These are phyloP conservation scores for Pseudogymnoascus sp. DNA, from an alignment of 2,329 filamentous ascomycete genomes.

Conservation along the genomic window DNA sequence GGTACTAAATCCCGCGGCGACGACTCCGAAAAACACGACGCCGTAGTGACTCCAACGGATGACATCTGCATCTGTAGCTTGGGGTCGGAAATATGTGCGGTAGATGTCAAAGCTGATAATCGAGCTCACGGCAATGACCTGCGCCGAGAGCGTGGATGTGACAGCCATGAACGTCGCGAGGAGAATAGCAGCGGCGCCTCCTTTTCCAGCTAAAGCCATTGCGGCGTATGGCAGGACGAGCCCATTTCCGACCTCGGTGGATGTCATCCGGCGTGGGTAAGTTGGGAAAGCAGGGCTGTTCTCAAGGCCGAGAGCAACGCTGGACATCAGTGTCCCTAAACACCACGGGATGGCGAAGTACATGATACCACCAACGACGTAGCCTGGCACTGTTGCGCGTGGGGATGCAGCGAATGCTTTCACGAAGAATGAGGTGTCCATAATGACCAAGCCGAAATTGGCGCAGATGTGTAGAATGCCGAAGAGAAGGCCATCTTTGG, in stretches of 20 bases:
- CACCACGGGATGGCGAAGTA: constrained; percentile 49
- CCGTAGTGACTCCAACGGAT: constrained; percentile 46
- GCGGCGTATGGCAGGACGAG: constrained; percentile 64
- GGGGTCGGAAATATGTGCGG: constrained; percentile 72
- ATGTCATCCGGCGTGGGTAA: constrained; percentile 58
- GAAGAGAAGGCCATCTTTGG: constrained; percentile 44
- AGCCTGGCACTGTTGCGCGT: constrained; percentile 42
- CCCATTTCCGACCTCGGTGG: constrained; percentile 61
- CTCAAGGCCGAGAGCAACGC: constrained; percentile 41
- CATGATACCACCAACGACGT: constrained; percentile 43
- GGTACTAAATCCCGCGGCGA: constrained; percentile 44
- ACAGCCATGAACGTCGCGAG: constrained; percentile 71
- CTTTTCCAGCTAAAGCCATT: constrained; percentile 60
- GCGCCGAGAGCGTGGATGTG: constrained; percentile 73
- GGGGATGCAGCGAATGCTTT: constrained; percentile 44
- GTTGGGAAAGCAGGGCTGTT: constrained; percentile 44
- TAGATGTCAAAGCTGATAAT: constrained; percentile 83
- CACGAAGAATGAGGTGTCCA: constrained; percentile 47
- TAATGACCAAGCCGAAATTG: constrained; percentile 47
- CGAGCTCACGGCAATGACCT: constrained; percentile 75
- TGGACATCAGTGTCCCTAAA: constrained; percentile 43
- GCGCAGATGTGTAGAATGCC: constrained; percentile 41
- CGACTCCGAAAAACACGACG: constrained; percentile 44
- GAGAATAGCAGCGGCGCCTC: constrained; percentile 57
- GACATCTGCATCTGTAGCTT: constrained; percentile 46